Percentiles rank a stretch among this genome's conserved stretches.
These are phyloP conservation scores for Penicillium sp. DNA, from an alignment of 2,329 filamentous ascomycete genomes.

Conservation along the genomic window DNA sequence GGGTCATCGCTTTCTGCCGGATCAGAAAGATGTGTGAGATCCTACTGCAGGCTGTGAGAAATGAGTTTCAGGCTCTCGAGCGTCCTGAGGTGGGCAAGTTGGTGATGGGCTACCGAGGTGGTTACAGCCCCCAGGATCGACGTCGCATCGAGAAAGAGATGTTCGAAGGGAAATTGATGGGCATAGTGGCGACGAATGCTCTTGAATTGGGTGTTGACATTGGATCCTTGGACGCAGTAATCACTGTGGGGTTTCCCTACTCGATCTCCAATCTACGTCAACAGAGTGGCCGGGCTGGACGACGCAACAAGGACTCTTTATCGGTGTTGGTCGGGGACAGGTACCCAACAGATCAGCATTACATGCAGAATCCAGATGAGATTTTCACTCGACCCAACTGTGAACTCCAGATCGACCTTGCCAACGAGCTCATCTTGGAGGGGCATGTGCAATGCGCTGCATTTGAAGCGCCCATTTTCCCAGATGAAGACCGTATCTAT, in stretches of 20 bases:
- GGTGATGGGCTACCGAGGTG: constrained; percentile 94
- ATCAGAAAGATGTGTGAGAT: constrained; percentile 87
- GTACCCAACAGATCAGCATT: constrained; percentile 90
- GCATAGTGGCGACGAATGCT: constrained; percentile 90
- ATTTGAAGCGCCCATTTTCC: constrained; percentile 88
- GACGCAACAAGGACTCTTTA: constrained; percentile 89
- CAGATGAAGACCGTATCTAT: constrained; percentile 71
- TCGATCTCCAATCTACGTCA: constrained; percentile 93
- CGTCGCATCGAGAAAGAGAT: constrained; percentile 89
- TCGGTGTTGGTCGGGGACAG: constrained; percentile 86
- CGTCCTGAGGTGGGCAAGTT: constrained; percentile 72
- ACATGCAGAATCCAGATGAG: constrained; percentile 94
- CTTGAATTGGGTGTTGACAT: constrained; percentile 95
- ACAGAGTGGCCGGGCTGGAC: constrained; percentile 88
- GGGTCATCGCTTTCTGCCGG: constrained; percentile 90
- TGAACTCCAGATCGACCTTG: constrained; percentile 85
- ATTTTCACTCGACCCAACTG: constrained; percentile 88
- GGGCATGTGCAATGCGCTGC: constrained; percentile 95
- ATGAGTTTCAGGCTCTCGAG: constrained; percentile 71
- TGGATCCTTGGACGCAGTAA: constrained; percentile 86
- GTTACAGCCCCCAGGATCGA: constrained; percentile 89
- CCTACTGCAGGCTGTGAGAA: constrained; percentile 75
- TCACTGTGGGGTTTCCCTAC: constrained; percentile 93
- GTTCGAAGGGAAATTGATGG: constrained; percentile 92
- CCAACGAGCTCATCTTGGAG: constrained; percentile 86